These are phyloP conservation scores for Decorospora gaudefroyi DNA, from an alignment of 2,329 filamentous ascomycete species.

Conservation along the genomic window DNA sequence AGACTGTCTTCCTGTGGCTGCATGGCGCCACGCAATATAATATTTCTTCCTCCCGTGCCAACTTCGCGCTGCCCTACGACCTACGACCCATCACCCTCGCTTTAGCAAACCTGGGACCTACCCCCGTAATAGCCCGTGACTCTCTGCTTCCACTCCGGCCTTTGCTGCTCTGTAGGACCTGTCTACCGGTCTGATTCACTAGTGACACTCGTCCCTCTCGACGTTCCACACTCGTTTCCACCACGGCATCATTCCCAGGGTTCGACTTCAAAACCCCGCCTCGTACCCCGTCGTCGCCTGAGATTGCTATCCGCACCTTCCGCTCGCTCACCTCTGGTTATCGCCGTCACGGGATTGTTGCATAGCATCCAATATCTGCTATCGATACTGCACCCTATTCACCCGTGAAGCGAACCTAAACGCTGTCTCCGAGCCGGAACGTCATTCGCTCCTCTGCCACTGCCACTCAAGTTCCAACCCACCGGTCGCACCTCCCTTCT, in stretches of 20 bases:
- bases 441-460: not conserved
- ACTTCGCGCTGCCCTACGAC: conserved; percentile 17
- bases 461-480: conserved; percentile 1
- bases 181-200: conserved; percentile 34
- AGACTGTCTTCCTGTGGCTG: conserved; percentile 27
- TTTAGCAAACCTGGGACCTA: conserved; percentile 28
- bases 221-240: conserved; percentile 43
- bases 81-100: conserved; percentile 15
- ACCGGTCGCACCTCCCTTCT: conserved; percentile 20
- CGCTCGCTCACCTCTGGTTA: conserved; percentile 23
- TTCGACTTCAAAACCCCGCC: conserved; percentile 26
- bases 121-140: conserved; percentile 36
- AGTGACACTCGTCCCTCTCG: conserved; percentile 36
- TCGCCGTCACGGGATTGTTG: conserved; percentile 20
- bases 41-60: conserved; percentile 24
- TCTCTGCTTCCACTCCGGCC: conserved; percentile 21
- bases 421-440: not conserved
- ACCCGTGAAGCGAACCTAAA: conserved; percentile 15
- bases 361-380: conserved; percentile 10
- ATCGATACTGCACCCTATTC: not conserved
- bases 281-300: conserved; percentile 24
- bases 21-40: conserved; percentile 38
- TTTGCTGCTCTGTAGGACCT: too few relatives aligned
- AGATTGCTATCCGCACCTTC: conserved; percentile 16
- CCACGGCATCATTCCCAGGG: conserved; percentile 23